Percentiles rank a stretch among this genome's conserved stretches.
phyloP scores from a whole-genome alignment of 495 filamentous ascomycete genomes.

The Bacidia gigantensis region DNA sequence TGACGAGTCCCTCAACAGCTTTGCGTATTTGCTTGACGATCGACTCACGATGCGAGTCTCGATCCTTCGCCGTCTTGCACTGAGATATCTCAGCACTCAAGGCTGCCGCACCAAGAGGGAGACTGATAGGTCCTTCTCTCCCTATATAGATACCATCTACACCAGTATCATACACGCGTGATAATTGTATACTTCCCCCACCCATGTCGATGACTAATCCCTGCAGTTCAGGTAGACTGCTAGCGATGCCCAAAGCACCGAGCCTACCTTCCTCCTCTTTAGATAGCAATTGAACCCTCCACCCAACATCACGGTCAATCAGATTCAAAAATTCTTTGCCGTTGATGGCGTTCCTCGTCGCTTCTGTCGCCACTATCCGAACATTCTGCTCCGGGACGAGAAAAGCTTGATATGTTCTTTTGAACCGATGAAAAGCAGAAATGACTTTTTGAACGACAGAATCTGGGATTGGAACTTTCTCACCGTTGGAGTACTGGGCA shows the following conservation, averaged over 20 bases:
- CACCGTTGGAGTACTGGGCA: slow-evolving; percentile 43
- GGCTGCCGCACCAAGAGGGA: slow-evolving; percentile 83
- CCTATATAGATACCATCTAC: slow-evolving; percentile 38
- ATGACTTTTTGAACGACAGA: slow-evolving; percentile 50
- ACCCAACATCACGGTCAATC: slow-evolving; percentile 47
- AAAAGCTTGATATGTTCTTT: slow-evolving; percentile 55
- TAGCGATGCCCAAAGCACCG: slow-evolving; percentile 73
- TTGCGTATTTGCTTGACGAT: slow-evolving; percentile 43
- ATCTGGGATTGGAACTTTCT: slow-evolving; percentile 44
- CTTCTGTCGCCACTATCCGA: slow-evolving; percentile 74
- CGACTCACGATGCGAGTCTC: slow-evolving; percentile 36
- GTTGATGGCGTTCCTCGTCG: slow-evolving; percentile 71
- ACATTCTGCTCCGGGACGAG: slow-evolving; percentile 50
- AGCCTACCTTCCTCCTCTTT: slow-evolving; percentile 74
- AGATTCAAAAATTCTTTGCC: slow-evolving; percentile 47
- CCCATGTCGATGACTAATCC: slow-evolving; percentile 82
- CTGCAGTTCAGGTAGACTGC: slow-evolving; percentile 49
- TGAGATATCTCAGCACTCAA: slow-evolving; percentile 44
- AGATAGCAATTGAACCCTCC: slow-evolving; percentile 54
- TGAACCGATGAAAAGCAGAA: slow-evolving; percentile 53
- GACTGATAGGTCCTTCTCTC: slow-evolving; percentile 32
- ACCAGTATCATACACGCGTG: slow-evolving; percentile 52
- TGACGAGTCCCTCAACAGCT: slow-evolving; percentile 42
- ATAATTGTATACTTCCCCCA: slow-evolving; percentile 83
- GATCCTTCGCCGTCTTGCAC: slow-evolving; percentile 27